These are phyloP conservation scores for Diaporthe sp. DNA, from an alignment of 2,329 filamentous ascomycete genomes.

Conservation along the genomic window DNA sequence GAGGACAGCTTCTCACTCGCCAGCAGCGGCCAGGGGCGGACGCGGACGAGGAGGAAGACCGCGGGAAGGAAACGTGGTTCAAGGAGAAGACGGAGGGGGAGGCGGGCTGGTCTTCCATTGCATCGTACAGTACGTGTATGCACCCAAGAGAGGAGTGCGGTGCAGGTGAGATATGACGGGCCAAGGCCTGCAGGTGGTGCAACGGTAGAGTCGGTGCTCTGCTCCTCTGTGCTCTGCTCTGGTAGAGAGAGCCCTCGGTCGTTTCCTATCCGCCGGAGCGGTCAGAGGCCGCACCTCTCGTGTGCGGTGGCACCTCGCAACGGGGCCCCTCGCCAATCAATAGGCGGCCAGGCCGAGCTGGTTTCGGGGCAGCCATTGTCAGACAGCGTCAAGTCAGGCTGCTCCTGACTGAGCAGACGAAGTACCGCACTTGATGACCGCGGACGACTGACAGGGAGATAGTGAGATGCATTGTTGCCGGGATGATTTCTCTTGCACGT, in stretches of 20 bases:
- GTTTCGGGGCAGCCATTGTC: conserved; percentile 31
- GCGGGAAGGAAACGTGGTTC: conserved; percentile 18
- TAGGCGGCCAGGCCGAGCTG: conserved; percentile 30
- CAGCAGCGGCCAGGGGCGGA: conserved; percentile 26
- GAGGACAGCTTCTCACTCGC: conserved; percentile 30
- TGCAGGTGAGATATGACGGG: conserved; percentile 34
- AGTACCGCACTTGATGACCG: neutral
- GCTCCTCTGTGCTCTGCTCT: neutral
- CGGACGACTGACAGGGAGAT: neutral
- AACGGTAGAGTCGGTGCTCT: neutral
- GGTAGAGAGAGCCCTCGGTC: conserved; percentile 8
- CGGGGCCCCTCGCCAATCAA: conserved; percentile 31
- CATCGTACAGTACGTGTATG: conserved; percentile 29
- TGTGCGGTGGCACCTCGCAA: conserved; percentile 34
- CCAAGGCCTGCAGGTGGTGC: conserved; percentile 28
- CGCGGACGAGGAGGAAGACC: conserved; percentile 14
- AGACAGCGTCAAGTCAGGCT: conserved; percentile 28
- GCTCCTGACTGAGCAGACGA: conserved; percentile 11
- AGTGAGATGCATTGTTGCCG: neutral
- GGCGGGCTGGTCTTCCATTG: conserved; percentile 26
- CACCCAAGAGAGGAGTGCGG: conserved; percentile 23
- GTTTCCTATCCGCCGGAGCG: conserved; percentile 30
- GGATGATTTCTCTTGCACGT: neutral
- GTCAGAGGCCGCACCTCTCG: conserved; percentile 32
- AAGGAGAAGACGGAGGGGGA: conserved; percentile 14